These are phyloP conservation scores for Epichloe gansuensis DNA, from an alignment of 2,329 filamentous ascomycete species.

Conservation along the genomic window DNA sequence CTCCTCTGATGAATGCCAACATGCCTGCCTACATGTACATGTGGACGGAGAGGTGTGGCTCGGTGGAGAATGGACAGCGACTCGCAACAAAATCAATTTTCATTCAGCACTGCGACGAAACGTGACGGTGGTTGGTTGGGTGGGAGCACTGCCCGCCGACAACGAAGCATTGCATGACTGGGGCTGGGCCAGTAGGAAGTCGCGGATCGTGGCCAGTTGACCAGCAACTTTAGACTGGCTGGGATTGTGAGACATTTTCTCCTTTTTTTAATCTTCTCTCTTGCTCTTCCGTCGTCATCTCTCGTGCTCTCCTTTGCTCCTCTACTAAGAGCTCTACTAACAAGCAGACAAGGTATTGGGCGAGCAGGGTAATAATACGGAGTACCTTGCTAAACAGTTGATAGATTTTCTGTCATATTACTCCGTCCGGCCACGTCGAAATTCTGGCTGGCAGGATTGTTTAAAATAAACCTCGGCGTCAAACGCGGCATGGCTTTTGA, in stretches of 20 bases:
- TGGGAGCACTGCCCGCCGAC: slow-evolving; percentile 33
- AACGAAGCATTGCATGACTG: slow-evolving; percentile 30
- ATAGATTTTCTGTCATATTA: too few relatives aligned
- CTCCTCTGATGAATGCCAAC: slow-evolving; percentile 21
- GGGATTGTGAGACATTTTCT: not conserved
- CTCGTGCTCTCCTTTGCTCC: not conserved
- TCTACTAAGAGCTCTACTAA: too few relatives aligned
- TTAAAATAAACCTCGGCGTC: not conserved
- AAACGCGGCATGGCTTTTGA: not conserved
- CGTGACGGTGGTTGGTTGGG: slow-evolving; percentile 6
- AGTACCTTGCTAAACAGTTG: too few relatives aligned
- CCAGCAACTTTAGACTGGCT: not conserved
- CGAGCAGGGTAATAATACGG: not conserved
- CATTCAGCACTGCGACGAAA: slow-evolving; percentile 12
- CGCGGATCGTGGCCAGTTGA: not conserved
- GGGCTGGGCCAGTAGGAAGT: not conserved
- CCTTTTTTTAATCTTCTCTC: not conserved
- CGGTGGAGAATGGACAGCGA: slow-evolving; percentile 15
- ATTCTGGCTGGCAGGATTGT: not conserved
- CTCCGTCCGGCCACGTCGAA: not conserved
- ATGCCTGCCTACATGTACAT: too few relatives aligned
- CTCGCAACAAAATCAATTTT: slow-evolving; percentile 9
- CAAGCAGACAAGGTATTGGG: not conserved
- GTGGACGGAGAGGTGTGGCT: slow-evolving; percentile 19
- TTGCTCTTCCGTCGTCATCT: not conserved